Percentiles rank a stretch among this genome's conserved stretches.
phyloP scores from a whole-genome alignment of 306 rosid species.

The Vicia faba region DNA sequence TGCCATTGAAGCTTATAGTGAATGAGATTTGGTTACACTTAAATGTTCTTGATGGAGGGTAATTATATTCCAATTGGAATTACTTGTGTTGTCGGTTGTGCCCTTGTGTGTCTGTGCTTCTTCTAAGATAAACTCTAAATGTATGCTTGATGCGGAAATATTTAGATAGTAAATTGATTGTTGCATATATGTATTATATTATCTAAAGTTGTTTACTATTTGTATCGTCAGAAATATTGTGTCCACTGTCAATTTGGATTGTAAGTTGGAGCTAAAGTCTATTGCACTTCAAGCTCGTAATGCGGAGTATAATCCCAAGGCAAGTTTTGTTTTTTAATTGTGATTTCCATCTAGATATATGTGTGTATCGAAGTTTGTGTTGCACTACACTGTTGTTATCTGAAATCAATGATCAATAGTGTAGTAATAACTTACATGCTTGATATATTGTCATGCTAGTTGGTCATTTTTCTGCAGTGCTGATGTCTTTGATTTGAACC shows the following conservation, averaged over 20 bases:
- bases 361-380: not conserved
- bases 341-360: not conserved
- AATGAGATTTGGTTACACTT: not conserved
- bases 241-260: slow-evolving; percentile 88
- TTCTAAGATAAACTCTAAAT: slow-evolving; percentile 7
- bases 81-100: not conserved
- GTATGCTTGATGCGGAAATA: slow-evolving; percentile 4
- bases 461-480: slow-evolving; percentile 12
- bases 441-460: slow-evolving; percentile 2
- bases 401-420: not conserved
- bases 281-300: slow-evolving; percentile 92
- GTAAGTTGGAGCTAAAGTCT: slow-evolving; percentile 89
- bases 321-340: slow-evolving; percentile 30
- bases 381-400: not conserved
- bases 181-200: slow-evolving; percentile 8
- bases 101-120: not conserved
- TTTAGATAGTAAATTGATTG: not conserved
- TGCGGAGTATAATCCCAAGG: slow-evolving; percentile 98
- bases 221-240: slow-evolving; percentile 68
- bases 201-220: not conserved
- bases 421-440: not conserved
- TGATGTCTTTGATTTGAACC: slow-evolving; percentile 31
- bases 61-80: not conserved
- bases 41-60: slow-evolving; percentile 9
- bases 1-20: not conserved